Evolutionary conservation across 495 filamentous ascomycete species (phyloP).

Genomic region (Gamarada debralockiae): DNA sequence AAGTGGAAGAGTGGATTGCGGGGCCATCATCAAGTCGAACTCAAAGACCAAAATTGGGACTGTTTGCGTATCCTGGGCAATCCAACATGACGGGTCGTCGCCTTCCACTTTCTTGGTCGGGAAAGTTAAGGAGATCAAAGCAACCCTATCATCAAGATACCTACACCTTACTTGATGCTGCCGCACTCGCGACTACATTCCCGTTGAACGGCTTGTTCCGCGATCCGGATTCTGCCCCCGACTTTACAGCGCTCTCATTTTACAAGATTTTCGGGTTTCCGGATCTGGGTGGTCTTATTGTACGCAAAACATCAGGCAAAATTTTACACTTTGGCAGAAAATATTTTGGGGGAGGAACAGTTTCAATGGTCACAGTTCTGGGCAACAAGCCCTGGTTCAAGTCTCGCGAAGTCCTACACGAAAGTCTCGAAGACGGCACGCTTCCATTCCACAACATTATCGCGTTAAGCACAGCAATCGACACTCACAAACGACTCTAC

Average conservation of each 20-base stretch:
- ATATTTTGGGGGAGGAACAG: slow-evolving; percentile 92
- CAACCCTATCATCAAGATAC: slow-evolving; percentile 31
- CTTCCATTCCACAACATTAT: slow-evolving; percentile 83
- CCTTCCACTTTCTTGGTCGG: slow-evolving; percentile 58
- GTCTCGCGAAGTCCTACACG: slow-evolving; percentile 67
- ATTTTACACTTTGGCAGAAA: slow-evolving; percentile 55
- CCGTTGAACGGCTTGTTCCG: slow-evolving; percentile 73
- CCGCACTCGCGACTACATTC: slow-evolving; percentile 71
- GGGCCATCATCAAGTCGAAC: slow-evolving; percentile 83
- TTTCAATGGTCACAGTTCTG: slow-evolving; percentile 65
- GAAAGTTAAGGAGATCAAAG: slow-evolving; percentile 40
- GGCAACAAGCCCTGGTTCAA: slow-evolving; percentile 65
- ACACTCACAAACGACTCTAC: slow-evolving; percentile 63
- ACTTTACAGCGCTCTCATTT: slow-evolving; percentile 84
- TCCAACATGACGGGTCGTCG: slow-evolving; percentile 75
- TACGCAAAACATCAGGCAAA: slow-evolving; percentile 60
- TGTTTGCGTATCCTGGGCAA: slow-evolving; percentile 76
- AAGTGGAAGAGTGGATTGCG: slow-evolving; percentile 61
- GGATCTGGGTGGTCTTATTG: slow-evolving; percentile 80
- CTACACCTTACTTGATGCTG: slow-evolving; percentile 82
- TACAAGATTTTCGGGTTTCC: slow-evolving; percentile 99
- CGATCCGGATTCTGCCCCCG: slow-evolving; percentile 57
- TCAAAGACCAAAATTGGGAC: slow-evolving; percentile 24
- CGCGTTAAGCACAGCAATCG: slow-evolving; percentile 68
- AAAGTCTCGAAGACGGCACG: slow-evolving; percentile 82